Conservation (phyloP, 2,329 filamentous ascomycete genomes). For the Aureobasidium sp. region DNA sequence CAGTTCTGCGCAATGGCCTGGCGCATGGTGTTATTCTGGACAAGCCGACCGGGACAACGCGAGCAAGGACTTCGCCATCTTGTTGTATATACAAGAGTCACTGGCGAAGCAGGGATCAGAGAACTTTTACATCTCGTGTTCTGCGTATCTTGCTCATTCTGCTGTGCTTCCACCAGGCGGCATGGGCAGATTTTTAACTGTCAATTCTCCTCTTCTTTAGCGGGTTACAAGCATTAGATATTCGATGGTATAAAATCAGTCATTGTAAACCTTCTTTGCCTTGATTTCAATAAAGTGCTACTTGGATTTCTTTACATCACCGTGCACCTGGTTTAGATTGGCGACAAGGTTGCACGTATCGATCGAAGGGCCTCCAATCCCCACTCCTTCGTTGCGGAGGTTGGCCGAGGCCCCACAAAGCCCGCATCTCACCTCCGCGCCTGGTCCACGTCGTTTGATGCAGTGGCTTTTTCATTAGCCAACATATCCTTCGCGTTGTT, state of each 20-base stretch:
- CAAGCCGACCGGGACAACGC: neutral
- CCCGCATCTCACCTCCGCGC: neutral
- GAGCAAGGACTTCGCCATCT: neutral
- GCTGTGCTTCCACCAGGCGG: neutral
- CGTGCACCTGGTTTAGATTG: neutral
- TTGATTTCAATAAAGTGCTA: neutral
- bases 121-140: neutral
- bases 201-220: neutral
- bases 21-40: neutral
- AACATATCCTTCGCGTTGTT: neutral
- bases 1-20: neutral
- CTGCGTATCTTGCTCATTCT: neutral
- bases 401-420: neutral
- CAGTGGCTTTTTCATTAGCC: neutral
- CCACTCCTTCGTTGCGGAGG: neutral
- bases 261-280: neutral
- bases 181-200: neutral
- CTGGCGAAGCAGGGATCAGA: neutral
- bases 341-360: neutral
- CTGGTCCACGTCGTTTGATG: neutral
- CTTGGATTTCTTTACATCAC: neutral
- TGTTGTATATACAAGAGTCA: conserved; percentile 5
- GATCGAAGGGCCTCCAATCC: neutral
- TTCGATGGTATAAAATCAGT: neutral
- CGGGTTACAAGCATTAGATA: conserved; percentile 9